Percentiles rank a stretch among this genome's conserved stretches.
Conservation (phyloP, 306 rosid species). For the Acacia melanoxylon region DNA sequence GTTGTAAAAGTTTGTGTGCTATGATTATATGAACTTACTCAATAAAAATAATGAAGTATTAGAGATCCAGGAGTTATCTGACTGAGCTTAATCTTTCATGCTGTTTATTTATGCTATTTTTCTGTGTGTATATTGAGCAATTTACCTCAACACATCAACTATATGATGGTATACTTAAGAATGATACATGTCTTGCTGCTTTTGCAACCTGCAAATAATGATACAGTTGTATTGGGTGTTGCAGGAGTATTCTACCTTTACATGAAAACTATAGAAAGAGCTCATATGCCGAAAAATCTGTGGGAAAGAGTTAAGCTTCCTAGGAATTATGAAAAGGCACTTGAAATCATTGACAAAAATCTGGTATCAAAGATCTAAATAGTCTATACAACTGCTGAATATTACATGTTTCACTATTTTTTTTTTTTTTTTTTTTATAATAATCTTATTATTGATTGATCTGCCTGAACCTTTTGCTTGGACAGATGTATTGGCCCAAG, state of each 20-base stretch:
- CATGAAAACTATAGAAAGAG: constrained; percentile 95
- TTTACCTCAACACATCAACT: not conserved
- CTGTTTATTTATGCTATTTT: not conserved
- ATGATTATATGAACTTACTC: not conserved
- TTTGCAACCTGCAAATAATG: constrained; percentile 11
- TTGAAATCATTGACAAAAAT: constrained; percentile 81
- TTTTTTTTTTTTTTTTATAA: not conserved
- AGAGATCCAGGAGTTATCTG: not conserved
- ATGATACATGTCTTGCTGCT: not conserved
- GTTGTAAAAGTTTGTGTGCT: constrained; percentile 15
- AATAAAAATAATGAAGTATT: not conserved
- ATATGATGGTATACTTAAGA: constrained; percentile 6
- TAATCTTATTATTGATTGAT: constrained; percentile 12
- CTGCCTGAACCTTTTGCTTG: constrained; percentile 21
- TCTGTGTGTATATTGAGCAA: not conserved
- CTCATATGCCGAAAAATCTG: constrained; percentile 86
- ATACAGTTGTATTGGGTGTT: constrained; percentile 14
- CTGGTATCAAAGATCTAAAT: constrained; percentile 51
- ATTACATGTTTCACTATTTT: constrained; percentile 10
- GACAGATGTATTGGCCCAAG: constrained; percentile 93
- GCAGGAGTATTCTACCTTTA: constrained; percentile 93
- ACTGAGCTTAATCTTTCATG: not conserved
- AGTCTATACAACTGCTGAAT: not conserved
- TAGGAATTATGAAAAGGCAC: constrained; percentile 81
- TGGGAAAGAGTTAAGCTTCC: constrained; percentile 98